Evolutionary conservation across 805 yeast genomes (phyloP).

Genomic region (Suhomyces kilbournensis): DNA sequence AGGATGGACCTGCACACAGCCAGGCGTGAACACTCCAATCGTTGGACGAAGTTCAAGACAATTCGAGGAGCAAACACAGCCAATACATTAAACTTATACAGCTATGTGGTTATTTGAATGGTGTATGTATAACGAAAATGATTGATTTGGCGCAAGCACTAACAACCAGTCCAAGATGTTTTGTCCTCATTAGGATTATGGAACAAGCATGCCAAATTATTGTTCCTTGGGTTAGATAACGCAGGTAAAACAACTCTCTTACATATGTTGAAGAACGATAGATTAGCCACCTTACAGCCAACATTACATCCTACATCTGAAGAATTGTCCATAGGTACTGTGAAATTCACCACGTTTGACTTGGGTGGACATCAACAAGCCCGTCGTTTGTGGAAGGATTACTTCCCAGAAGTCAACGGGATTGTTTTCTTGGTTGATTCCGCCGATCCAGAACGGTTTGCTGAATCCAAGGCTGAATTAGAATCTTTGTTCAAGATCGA

Average conservation of each 20-base stretch:
- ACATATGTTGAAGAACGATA: constrained; percentile 71
- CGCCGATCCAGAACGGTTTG: constrained; percentile 93
- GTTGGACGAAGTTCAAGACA: background rate
- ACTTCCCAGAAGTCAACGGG: constrained; percentile 98
- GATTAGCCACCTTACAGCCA: constrained; percentile 96
- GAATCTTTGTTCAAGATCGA: constrained; percentile 91
- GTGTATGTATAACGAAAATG: constrained; percentile 26
- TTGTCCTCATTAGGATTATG: constrained; percentile 46
- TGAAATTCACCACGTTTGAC: constrained; percentile 96
- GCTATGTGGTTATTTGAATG: constrained; percentile 37
- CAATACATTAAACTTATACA: background rate
- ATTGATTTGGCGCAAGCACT: constrained; percentile 9
- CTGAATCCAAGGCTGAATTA: constrained; percentile 91
- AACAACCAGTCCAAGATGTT: constrained; percentile 41
- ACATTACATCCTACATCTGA: constrained; percentile 98
- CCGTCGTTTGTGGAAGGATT: constrained; percentile 98
- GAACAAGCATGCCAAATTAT: constrained; percentile 48
- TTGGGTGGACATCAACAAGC: constrained; percentile 99
- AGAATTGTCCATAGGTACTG: constrained; percentile 94
- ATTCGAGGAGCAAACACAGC: constrained; percentile 1
- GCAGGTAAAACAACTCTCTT: constrained; percentile 48
- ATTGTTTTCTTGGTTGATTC: constrained; percentile 95
- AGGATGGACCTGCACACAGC: background rate
- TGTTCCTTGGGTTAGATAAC: constrained; percentile 46
- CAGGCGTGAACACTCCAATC: background rate